Base-by-base conservation (phyloP, 257 asterid genomes). In the Rehmannia glutinosa region DNA sequence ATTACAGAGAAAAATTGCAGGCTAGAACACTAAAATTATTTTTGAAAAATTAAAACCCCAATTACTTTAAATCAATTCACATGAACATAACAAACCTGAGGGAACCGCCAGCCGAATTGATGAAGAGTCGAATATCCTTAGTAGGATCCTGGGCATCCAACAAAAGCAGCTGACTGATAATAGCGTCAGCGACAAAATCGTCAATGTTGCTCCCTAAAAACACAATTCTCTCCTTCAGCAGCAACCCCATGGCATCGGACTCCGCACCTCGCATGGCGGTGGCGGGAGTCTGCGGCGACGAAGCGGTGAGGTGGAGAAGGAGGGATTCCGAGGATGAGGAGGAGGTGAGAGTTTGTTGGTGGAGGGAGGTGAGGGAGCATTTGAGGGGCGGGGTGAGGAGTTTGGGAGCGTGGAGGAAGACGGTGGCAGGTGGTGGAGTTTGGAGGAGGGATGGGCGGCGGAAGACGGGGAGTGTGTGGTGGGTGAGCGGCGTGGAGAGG, bases 101-200 rank as follows among this genome's bases (percentile, higher is more conserved):
- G 2, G 97, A 88, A 49, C 99, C 99, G 62, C 99, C 99, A 15
- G 96, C 56, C 15, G 95, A 93, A 80, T 93, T 93, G 85, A 93
- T 35, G 70, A 93, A 90, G 13, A 93, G 90, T 6, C 97, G 76
- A 73, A 93, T 93, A 75, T 93, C 99, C 82, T 83, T 86, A 2
- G 80, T 83, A 5, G 95, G 78, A 76, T 93, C 97, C 72, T 80
- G 85, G 36, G 99, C 92, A 68, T 93, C 99, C 77, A 93, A 73
- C 86, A 93, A 66, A 43, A 93, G 75, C 53, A 93, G 80, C 87
- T 88, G 97, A 68, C 97, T 86, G 47, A 85, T 85, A 73, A 93
- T 90, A 25, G 95, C 80, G 77, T 93, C 99, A 21, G 97, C 99
- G 20, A 86, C 82, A 57, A 86, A 86, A 70, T 93, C 99, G 73